Evolutionary conservation across 2,329 filamentous ascomycete genomes (phyloP).

Genomic region (Arthrobotrys conoides): DNA sequence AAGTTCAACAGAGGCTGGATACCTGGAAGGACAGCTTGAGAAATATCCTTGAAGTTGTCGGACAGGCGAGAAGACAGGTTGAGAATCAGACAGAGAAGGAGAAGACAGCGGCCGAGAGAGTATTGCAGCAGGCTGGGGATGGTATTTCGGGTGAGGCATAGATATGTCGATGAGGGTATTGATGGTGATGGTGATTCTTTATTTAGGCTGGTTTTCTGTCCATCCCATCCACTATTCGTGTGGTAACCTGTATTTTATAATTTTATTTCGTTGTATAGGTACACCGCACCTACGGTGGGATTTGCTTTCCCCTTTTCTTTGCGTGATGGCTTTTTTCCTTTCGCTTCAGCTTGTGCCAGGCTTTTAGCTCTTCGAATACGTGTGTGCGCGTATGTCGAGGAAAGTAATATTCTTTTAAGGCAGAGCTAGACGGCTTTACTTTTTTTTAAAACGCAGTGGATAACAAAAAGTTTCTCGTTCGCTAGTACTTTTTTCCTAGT

Average conservation of each 20-base stretch:
- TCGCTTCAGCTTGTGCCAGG: neutral
- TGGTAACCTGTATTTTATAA: conserved; percentile 24
- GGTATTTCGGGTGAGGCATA: conserved; percentile 52
- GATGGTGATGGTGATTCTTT: neutral
- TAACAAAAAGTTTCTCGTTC: conserved; percentile 1
- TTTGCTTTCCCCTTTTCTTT: neutral
- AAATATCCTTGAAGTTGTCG: conserved; percentile 82
- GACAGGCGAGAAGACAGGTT: conserved; percentile 81
- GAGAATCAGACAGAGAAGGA: conserved; percentile 83
- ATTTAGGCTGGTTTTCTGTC: neutral
- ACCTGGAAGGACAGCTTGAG: conserved; percentile 88
- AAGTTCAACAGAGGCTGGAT: conserved; percentile 90
- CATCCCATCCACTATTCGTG: neutral
- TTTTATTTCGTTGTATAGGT: conserved; percentile 23
- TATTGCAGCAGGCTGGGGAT: conserved; percentile 70
- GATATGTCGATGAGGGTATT: neutral
- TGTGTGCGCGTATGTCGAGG: neutral
- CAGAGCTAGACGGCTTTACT: neutral
- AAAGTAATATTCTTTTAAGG: conserved; percentile 14
- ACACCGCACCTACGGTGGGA: conserved; percentile 16
- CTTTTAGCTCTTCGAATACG: neutral
- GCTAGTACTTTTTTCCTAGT: neutral
- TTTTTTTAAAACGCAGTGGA: conserved; percentile 7
- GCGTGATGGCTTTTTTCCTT: neutral
- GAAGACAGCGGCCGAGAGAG: conserved; percentile 78